Evolutionary conservation across 1,284 basidiomycete genomes (phyloP), one percentile per base, ranked within the genome.

Genomic region (Trametes pubescens): DNA sequence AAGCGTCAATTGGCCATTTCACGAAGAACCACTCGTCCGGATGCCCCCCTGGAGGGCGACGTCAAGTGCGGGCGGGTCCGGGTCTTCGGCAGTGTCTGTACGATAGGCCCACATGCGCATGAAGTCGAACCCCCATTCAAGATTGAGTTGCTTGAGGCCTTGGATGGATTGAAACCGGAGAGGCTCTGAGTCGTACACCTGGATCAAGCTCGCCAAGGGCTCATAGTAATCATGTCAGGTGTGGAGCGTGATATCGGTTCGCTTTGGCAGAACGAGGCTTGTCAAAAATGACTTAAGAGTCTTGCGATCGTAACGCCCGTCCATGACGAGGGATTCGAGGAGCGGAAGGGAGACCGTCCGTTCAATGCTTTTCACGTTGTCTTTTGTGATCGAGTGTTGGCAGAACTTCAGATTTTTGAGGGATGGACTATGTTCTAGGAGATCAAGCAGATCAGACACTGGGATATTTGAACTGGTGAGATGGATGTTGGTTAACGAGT

Each of bases 1-100:
- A 21, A 2, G 51, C 32, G 35, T 55, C 37, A 46, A 63, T 32
- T 13, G 56, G 22, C 57, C 61, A 63, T 10, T 53, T 24, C n/a
- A 14, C 37, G 35, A 58, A 8, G 56, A 63, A 51, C 26, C 61
- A 22, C 21, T 32, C 9, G 18, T 37, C 37, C 34, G 32, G 46
- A 13, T 10, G 34, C 26, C 21, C 22, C 51, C n/a, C n/a, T n/a
- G n/a, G n/a, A n/a, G n/a, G n/a, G n/a, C 35, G 35, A 63, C 22
- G 9, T 51, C 35, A 18, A 62, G 51, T n/a, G 44, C 52, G 4
- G 62, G 62, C 10, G 6, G 9, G 57, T 10, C 10, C 22, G 53
- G 14, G n/a, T 59, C 51, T 38, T 55, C 35, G 6, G 6, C 32
- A 4, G 22, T 22, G 38, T 21, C 57, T 29, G 38, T 44, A 63